Conservation (phyloP, 139 green algal genomes). For the Prasinococcaceae sp. region DNA sequence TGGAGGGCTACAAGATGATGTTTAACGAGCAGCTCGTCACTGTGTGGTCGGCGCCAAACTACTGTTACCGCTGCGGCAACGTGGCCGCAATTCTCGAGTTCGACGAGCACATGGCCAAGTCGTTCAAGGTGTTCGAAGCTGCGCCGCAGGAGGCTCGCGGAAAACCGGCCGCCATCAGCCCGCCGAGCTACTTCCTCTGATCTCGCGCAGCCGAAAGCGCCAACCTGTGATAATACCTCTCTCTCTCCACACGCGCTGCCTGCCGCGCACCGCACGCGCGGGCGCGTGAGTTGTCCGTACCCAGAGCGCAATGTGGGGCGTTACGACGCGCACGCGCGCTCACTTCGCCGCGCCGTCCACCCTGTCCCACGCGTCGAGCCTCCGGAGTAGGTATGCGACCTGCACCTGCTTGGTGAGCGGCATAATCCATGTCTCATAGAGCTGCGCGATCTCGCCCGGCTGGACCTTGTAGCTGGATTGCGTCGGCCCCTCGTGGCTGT, state of each 20-base stretch:
- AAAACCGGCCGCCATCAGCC: too few relatives aligned
- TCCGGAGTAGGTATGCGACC: conserved; percentile 65
- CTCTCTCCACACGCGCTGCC: too few relatives aligned
- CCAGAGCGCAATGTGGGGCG: too few relatives aligned
- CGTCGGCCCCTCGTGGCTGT: background rate
- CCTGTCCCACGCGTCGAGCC: conserved; percentile 58
- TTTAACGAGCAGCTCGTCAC: conserved; percentile 91
- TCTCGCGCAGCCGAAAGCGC: too few relatives aligned
- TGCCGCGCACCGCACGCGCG: too few relatives aligned
- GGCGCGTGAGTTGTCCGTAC: too few relatives aligned
- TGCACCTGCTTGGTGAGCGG: conserved; percentile 94
- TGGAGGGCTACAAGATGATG: conserved; percentile 99
- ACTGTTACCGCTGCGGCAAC: conserved; percentile 98
- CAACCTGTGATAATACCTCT: too few relatives aligned
- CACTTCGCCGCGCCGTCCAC: too few relatives aligned
- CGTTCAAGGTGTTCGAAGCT: conserved; percentile 93
- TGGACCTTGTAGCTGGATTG: conserved; percentile 8
- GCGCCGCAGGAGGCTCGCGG: conserved; percentile 58
- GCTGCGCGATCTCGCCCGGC: conserved; percentile 3
- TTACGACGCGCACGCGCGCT: too few relatives aligned
- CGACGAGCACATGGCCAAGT: conserved; percentile 72
- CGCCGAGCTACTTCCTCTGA: too few relatives aligned
- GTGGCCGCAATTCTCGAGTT: conserved; percentile 92
- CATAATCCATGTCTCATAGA: conserved; percentile 90
- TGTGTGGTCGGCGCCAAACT: conserved; percentile 96